Evolutionary conservation across 345 rosid species (phyloP), one percentile per base, ranked within the genome.

Genomic region (Physaria fendleri): DNA sequence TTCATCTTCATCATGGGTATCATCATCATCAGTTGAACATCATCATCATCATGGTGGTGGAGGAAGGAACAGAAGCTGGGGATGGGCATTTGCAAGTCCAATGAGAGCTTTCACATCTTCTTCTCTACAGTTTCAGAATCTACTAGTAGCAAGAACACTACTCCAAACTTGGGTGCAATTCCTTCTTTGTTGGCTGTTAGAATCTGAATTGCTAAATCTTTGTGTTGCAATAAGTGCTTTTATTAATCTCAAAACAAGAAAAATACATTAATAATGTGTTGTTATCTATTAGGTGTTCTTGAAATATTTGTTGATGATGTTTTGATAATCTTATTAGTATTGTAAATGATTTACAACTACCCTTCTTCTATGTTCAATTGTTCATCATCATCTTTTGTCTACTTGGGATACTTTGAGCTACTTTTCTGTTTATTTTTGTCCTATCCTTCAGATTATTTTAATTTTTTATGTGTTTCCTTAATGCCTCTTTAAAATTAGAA

Each of bases 51-150:
- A n/a, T n/a, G 58, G 7, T 23, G 84, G 76, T 42, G 57, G 79
- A 76, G 57, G 77, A 76, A 59, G 81, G 18, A 82, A 85, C 69
- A 81, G 77, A 53, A 79, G 86, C 69, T 87, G 99, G 97, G 81
- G 84, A 6, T 87, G 96, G 97, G 88, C 97, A 6, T 87, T 93
- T 48, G 85, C 97, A 4, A 85, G 94, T 39, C 99, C 99, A 1
- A 87, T 89, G 95, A 89, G 97, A 79, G 97, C 95, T 28, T 85
- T 93, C 39, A 71, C 64, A 56, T 48, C 67, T 76, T 51, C 78
- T 75, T 53, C 79, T 76, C 30, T 39, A 62, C 58, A 0, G 55
- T 69, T 28, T 38, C 74, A 27, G 64, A 54, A 38, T 38, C 68
- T 16, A 62, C 68, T 12, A 30, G n/a, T n/a, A n/a, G 32, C 68